Evolutionary conservation across 2,329 filamentous ascomycete genomes (phyloP), one percentile per base, ranked within the genome.

Genomic region (Colletotrichum chrysophilum): DNA sequence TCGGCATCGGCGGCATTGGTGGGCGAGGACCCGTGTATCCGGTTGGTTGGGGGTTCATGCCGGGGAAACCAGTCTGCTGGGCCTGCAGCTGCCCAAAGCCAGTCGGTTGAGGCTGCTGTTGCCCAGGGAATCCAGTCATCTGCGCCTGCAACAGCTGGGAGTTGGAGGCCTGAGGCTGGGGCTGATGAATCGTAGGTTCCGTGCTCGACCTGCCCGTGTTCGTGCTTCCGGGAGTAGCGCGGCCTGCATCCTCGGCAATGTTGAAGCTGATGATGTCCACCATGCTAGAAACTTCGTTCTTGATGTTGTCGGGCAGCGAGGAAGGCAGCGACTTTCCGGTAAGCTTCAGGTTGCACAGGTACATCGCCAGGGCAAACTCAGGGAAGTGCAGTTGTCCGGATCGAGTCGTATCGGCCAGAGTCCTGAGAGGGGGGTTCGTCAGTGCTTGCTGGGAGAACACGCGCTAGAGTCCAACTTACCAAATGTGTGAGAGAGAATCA

Each of bases 191-290:
- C 4, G 88, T 86, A 16, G 90, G 88, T 9, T 88, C 84, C 12
- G 87, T 87, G 77, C 84, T 88, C 74, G 87, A 86, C 76, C 89
- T 87, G 65, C 78, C 73, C 1, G 95, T 93, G 18, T 91, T 91
- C 83, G 95, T 96, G 76, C 88, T 91, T 70, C 88, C 88, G 5
- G 85, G 80, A 32, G 87, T 86, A n/a, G 89, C 84, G 24, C 90
- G 85, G 55, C 82, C 82, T 7, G 86, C 87, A 32, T 96, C 94
- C 78, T 99, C 97, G 1, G 92, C 92, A 28, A 98, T 91, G 79
- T 94, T 95, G 83, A 99, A 99, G 75, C 96, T 98, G 82, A 99
- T 99, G 72, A 99, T 99, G 82, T 99, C 97, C 55, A 99, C 97
- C 96, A 99, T 98, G 85, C 97, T 98, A 5, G 96, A 98, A 21